A percentile compares a stretch with the other conserved stretches of the same genome.
Evolutionary conservation across 371 early-diverging fungal genomes (phyloP).

Genomic region (Blakeslea trispora): DNA sequence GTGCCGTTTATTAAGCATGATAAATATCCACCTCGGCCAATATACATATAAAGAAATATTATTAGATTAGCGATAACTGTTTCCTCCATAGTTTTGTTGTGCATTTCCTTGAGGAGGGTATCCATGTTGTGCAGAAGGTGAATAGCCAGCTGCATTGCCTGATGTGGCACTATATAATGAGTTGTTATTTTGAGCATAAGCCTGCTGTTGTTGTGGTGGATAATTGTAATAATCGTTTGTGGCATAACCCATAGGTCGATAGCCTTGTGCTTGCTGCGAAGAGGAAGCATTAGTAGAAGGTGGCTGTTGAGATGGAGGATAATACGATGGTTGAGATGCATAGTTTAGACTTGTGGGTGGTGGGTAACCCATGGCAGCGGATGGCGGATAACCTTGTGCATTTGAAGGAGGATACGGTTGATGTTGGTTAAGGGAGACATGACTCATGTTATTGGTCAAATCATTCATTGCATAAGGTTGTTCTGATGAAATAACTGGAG

Average conservation of each 20-base stretch:
- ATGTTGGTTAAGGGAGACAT: conserved; percentile 16
- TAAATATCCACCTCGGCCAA: neutral
- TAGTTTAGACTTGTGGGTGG: conserved; percentile 10
- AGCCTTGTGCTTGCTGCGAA: neutral
- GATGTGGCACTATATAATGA: conserved; percentile 13
- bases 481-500: neutral
- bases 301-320: conserved; percentile 6
- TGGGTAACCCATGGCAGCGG: neutral
- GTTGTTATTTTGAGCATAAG: conserved; percentile 10
- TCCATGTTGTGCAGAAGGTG: conserved; percentile 21
- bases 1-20: too few species aligned
- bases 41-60: neutral
- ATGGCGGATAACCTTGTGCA: conserved; percentile 7
- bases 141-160: conserved; percentile 14
- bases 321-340: neutral
- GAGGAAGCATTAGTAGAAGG: neutral
- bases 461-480: conserved; percentile 17
- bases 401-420: conserved; percentile 5
- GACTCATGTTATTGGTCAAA: conserved; percentile 17
- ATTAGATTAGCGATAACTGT: conserved; percentile 8
- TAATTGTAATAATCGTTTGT: neutral
- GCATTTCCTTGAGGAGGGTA: conserved; percentile 15
- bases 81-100: conserved; percentile 13
- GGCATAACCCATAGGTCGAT: neutral
- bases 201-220: neutral